These are phyloP conservation scores for Castanopsis chinensis DNA, from an alignment of 306 rosid species.

Conservation along the genomic window DNA sequence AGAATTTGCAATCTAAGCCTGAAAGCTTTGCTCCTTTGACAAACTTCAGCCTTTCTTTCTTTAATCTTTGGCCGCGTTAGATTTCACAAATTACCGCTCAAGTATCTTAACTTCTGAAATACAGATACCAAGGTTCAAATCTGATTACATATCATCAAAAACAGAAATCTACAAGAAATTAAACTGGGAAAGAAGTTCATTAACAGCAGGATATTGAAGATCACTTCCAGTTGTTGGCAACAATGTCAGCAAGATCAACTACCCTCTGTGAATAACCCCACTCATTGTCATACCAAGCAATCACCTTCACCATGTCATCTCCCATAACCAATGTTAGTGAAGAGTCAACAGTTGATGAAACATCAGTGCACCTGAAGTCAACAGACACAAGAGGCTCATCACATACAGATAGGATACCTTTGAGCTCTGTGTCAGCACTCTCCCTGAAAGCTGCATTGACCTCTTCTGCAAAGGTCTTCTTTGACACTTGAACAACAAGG, in stretches of 20 bases:
- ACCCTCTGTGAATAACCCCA: slow-evolving; percentile 99
- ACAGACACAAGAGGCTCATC: slow-evolving; percentile 98
- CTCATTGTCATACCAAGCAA: slow-evolving; percentile 98
- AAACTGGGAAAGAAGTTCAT: slow-evolving; percentile 3
- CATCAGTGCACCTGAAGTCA: slow-evolving; percentile 89
- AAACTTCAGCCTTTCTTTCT: too few species aligned
- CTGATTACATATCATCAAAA: background rate
- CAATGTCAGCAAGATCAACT: slow-evolving; percentile 96
- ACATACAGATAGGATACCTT: slow-evolving; percentile 76
- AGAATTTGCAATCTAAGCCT: too few species aligned
- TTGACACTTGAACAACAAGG: slow-evolving; percentile 88
- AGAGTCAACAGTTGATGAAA: slow-evolving; percentile 92
- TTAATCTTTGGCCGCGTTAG: too few species aligned
- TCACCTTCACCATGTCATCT: slow-evolving; percentile 95
- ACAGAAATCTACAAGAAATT: background rate
- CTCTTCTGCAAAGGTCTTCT: slow-evolving; percentile 94
- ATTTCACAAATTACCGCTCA: too few species aligned
- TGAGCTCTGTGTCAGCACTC: slow-evolving; percentile 74
- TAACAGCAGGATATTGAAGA: background rate
- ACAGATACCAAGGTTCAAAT: background rate
- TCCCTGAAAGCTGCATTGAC: slow-evolving; percentile 93
- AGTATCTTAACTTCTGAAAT: too few species aligned
- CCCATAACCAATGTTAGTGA: slow-evolving; percentile 99
- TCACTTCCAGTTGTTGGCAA: slow-evolving; percentile 92
- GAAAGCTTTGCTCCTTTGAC: too few species aligned